Evolutionary conservation across 495 filamentous ascomycete species (phyloP), one percentile per base, ranked within the genome.

Genomic region (Aspergillus nanangensis): DNA sequence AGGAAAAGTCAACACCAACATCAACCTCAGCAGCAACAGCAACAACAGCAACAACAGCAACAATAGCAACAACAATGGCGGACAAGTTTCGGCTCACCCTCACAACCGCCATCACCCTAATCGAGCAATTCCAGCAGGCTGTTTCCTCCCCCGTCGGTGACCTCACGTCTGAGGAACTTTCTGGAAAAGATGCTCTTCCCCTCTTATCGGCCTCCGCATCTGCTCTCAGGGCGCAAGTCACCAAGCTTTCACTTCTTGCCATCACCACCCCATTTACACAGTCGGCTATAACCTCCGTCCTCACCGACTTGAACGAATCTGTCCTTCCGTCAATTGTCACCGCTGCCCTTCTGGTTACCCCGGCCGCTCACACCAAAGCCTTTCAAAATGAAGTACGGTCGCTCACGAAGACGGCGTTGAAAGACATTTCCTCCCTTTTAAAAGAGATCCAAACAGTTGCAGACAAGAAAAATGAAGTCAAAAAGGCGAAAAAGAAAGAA

Each of bases 191-290:
- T 47, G 71, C 78, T 24, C 72, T 88, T 55, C 49, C 72, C 61
- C 70, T 91, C 43, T 80, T 90, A 15, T 74, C 77, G 51, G 78
- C 83, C 53, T 75, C 82, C 1, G 75, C 86, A 1, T 72, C 69
- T 18, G 70, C 89, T 3, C 79, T 96, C 36, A 81, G 76, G 56
- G 86, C 90, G 0, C 89, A 95, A 55, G 78, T 82, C 5, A 96
- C 90, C 24, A 94, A 93, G 40, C 76, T 96, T 19, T 89, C 86
- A 0, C 81, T 96, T 13, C 77, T 96, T 2, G 77, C 90, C 2
- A 86, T 94, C 53, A 93, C 83, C 45, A 77, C 83, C 13, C 90
- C 90, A 0, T 93, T 94, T 62, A 90, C 90, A 0, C 80, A 84
- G 4, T 79, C 85, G 0, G 90, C 88, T 11, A 78, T 93, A 22